A percentile compares a stretch with the other conserved stretches of the same genome.
These are phyloP conservation scores for Lactuca saligna DNA, from an alignment of 129 eudicot species.

Conservation along the genomic window DNA sequence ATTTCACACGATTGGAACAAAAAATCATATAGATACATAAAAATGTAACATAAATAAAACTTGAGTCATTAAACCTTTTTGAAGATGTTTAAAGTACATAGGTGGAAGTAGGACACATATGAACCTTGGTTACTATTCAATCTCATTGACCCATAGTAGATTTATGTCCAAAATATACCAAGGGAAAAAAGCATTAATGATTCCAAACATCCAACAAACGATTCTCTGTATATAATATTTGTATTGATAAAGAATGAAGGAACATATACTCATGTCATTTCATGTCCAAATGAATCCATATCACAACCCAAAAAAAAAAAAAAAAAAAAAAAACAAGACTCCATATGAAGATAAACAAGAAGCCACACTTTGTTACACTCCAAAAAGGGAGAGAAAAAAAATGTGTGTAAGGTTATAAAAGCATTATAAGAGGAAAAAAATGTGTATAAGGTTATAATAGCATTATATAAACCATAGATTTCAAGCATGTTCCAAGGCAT, in stretches of 20 bases:
- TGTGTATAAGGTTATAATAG: neutral
- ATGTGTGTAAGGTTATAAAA: neutral
- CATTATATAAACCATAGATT: slow-evolving; percentile 17
- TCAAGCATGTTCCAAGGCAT: slow-evolving; percentile 61
- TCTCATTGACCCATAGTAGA: no score
- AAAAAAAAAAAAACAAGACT: slow-evolving; percentile 21
- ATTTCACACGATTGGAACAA: no score
- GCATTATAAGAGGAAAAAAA: neutral
- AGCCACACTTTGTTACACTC: slow-evolving; percentile 18
- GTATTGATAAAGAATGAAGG: slow-evolving; percentile 8
- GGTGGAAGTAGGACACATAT: no score
- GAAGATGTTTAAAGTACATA: no score
- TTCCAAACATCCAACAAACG: neutral
- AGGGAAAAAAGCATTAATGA: no score
- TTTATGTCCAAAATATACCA: no score
- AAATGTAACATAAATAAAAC: no score
- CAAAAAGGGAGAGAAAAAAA: neutral
- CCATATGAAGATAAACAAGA: slow-evolving; percentile 4
- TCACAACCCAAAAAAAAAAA: slow-evolving; percentile 23
- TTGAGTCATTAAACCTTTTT: no score
- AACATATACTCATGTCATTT: slow-evolving; percentile 14
- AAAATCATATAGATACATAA: no score
- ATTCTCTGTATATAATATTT: neutral
- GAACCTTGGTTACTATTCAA: no score
- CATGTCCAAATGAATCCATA: slow-evolving; percentile 13